phyloP scores from a whole-genome alignment of 257 asterid species.

The Solanum dulcamara region DNA sequence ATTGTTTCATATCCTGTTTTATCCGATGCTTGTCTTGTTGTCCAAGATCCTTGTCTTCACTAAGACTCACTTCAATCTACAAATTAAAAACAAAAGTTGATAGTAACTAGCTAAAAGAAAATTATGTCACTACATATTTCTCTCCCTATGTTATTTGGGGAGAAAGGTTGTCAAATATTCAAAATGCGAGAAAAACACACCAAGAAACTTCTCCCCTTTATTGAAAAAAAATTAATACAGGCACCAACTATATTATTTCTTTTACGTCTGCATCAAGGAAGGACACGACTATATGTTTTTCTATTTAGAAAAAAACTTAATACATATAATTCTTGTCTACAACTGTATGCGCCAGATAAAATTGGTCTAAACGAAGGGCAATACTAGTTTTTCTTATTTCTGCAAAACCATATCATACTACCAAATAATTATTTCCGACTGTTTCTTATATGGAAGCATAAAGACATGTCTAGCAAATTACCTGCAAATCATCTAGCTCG shows the following conservation, averaged over 20 bases:
- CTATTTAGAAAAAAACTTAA: not conserved
- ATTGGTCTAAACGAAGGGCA: not conserved
- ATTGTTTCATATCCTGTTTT: conserved; percentile 34
- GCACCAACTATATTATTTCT: not conserved
- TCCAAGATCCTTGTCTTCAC: conserved; percentile 51
- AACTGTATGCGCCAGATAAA: not conserved
- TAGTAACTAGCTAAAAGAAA: not conserved
- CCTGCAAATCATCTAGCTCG: conserved; percentile 92
- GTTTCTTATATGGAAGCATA: not conserved
- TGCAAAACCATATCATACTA: not conserved
- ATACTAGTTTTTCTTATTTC: not conserved
- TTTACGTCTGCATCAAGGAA: not conserved
- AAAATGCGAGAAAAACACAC: not conserved
- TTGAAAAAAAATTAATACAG: not conserved
- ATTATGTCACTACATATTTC: not conserved
- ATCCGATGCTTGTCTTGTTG: conserved; percentile 46
- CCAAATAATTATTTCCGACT: not conserved
- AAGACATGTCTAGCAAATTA: conserved; percentile 5
- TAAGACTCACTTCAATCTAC: conserved; percentile 59
- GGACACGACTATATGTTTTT: not conserved
- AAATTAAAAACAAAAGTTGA: not conserved
- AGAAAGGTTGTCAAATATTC: too few species aligned
- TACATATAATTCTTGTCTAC: not conserved
- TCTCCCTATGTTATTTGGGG: not conserved
- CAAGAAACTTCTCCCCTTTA: not conserved